phyloP scores from a whole-genome alignment of 257 asterid genomes.

The Fraxinus anomala region DNA sequence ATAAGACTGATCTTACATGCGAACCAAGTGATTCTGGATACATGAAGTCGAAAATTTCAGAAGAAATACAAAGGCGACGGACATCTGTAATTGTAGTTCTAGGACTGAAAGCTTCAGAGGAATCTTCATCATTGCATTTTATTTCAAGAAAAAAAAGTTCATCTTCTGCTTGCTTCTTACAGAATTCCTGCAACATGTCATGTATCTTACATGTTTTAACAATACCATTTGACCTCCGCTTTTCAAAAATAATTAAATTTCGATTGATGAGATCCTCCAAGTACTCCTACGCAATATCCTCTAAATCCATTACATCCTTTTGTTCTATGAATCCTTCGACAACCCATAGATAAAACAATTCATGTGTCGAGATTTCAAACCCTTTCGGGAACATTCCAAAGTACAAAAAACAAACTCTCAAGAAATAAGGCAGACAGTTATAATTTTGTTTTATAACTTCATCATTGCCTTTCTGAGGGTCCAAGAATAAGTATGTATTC shows the following conservation, averaged over 20 bases:
- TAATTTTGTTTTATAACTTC: slow-evolving; percentile 48
- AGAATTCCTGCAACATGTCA: slow-evolving; percentile 36
- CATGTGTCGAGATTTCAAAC: slow-evolving; percentile 45
- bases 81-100: neutral
- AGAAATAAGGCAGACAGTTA: slow-evolving; percentile 50
- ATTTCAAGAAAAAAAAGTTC: neutral
- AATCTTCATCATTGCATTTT: slow-evolving; percentile 18
- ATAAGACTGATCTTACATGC: slow-evolving; percentile 27
- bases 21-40: neutral
- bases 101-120: neutral
- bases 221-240: slow-evolving; percentile 39
- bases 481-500: slow-evolving; percentile 41
- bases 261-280: slow-evolving; percentile 51
- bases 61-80: slow-evolving; percentile 25
- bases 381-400: slow-evolving; percentile 59
- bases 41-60: slow-evolving; percentile 1
- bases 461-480: slow-evolving; percentile 38
- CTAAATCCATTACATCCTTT: slow-evolving; percentile 44
- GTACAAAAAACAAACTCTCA: slow-evolving; percentile 59
- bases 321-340: slow-evolving; percentile 61
- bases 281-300: slow-evolving; percentile 51
- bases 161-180: slow-evolving; percentile 7
- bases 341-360: slow-evolving; percentile 50
- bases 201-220: slow-evolving; percentile 54
- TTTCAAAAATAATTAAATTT: slow-evolving; percentile 47